Percentiles rank a stretch among this genome's conserved stretches.
Conservation (phyloP, 1,284 basidiomycete genomes). For the Coniferiporia weirii region DNA sequence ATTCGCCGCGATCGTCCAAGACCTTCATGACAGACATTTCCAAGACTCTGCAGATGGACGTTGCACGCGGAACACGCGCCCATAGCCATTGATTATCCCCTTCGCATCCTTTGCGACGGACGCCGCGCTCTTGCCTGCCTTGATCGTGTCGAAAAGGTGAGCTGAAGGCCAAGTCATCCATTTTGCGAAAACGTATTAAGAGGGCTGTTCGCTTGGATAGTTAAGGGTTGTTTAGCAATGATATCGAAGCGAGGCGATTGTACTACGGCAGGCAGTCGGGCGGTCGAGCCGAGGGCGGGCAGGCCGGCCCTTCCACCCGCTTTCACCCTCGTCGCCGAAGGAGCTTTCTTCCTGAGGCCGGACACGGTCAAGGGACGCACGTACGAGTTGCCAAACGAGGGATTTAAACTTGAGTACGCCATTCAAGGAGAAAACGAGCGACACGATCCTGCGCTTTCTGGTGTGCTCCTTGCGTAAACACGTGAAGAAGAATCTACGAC, state of each 20-base stretch:
- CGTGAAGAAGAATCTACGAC: too few relatives aligned
- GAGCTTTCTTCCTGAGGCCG: conserved; percentile 55
- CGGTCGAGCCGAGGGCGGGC: conserved; percentile 54
- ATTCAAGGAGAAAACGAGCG: too few relatives aligned
- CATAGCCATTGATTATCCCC: too few relatives aligned
- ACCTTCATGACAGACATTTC: conserved; percentile 64
- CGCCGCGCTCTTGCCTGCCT: conserved; percentile 68
- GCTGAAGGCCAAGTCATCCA: conserved; percentile 70
- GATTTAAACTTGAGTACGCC: conserved; percentile 78
- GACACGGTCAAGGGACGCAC: conserved; percentile 53
- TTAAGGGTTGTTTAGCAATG: too few relatives aligned
- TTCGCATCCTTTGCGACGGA: conserved; percentile 36
- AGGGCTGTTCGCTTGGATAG: too few relatives aligned
- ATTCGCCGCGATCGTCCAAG: conserved; percentile 86
- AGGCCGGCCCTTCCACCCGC: conserved; percentile 47
- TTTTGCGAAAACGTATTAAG: conserved; percentile 24
- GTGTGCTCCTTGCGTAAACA: conserved; percentile 68
- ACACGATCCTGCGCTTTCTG: conserved; percentile 85
- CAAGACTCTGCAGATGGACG: too few relatives aligned
- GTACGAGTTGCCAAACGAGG: conserved; percentile 38
- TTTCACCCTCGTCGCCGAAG: conserved; percentile 58
- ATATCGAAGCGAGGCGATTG: conserved; percentile 39
- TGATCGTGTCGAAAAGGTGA: conserved; percentile 92
- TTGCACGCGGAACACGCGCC: too few relatives aligned
- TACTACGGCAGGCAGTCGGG: conserved; percentile 67